phyloP scores from a whole-genome alignment of 768 basidiomycete genomes.

The Boletus subparvulus region DNA sequence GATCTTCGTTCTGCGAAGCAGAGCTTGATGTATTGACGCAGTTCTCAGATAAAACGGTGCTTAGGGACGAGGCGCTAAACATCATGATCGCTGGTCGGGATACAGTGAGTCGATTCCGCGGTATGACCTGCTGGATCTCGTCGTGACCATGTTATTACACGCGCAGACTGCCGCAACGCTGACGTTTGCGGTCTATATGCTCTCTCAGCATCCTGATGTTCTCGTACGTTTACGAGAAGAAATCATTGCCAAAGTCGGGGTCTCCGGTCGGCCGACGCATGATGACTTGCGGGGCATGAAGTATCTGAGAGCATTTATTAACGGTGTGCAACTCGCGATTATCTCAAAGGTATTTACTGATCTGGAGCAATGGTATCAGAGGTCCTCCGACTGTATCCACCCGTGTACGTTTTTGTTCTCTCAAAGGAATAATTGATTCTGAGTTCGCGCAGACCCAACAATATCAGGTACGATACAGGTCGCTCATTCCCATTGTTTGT shows the following conservation, averaged over 20 bases:
- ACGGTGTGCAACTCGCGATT: slow-evolving; percentile 40
- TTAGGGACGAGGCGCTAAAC: slow-evolving; percentile 30
- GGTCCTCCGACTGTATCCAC: slow-evolving; percentile 33
- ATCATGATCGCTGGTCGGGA: slow-evolving; percentile 39
- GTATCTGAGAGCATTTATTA: slow-evolving; percentile 62
- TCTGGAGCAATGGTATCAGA: slow-evolving; percentile 14
- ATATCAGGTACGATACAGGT: slow-evolving; percentile 17
- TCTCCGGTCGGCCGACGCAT: slow-evolving; percentile 46
- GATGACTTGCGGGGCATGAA: slow-evolving; percentile 63
- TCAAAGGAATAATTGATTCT: not conserved
- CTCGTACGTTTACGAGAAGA: slow-evolving; percentile 52
- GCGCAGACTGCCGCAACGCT: slow-evolving; percentile 33
- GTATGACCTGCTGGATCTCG: not conserved
- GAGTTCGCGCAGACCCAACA: slow-evolving; percentile 19
- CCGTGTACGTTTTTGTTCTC: slow-evolving; percentile 22
- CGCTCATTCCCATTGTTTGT: no score
- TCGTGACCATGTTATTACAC: not conserved
- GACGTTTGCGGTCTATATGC: slow-evolving; percentile 41
- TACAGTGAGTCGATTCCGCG: slow-evolving; percentile 35
- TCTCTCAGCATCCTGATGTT: slow-evolving; percentile 53
- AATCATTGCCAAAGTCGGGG: slow-evolving; percentile 52
- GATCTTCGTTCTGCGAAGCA: not conserved
- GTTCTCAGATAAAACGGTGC: slow-evolving; percentile 18
- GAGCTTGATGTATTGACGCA: not conserved
- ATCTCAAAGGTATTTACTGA: not conserved